Conservation (phyloP, 2,329 filamentous ascomycete genomes). For the Ophiognomonia clavigignenti-juglandacearum region DNA sequence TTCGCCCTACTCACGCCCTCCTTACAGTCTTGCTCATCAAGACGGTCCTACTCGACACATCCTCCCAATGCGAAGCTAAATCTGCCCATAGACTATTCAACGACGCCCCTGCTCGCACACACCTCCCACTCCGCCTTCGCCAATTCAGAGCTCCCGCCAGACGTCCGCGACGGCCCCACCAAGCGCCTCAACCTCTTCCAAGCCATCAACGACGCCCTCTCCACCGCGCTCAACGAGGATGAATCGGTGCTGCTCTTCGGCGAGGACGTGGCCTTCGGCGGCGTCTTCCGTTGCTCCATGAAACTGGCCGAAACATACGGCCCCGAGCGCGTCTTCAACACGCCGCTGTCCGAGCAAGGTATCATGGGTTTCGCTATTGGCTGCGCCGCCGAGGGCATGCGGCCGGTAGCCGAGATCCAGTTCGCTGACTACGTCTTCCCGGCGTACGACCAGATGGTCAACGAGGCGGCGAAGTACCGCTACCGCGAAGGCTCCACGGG, state of each 20-base stretch:
- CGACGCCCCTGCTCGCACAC: constrained; percentile 77
- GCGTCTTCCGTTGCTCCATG: constrained; percentile 66
- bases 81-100: constrained; percentile 79
- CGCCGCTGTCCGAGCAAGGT: constrained; percentile 64
- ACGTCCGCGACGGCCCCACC: constrained; percentile 63
- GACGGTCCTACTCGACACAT: constrained; percentile 46
- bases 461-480: constrained; percentile 72
- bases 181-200: constrained; percentile 92
- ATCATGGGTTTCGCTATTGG: constrained; percentile 67
- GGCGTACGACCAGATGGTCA: constrained; percentile 73
- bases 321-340: constrained; percentile 67
- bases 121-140: constrained; percentile 66
- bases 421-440: constrained; percentile 77
- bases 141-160: constrained; percentile 65
- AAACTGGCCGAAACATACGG: constrained; percentile 63
- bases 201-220: constrained; percentile 84
- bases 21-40: constrained; percentile 12
- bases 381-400: constrained; percentile 61
- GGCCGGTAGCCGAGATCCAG: constrained; percentile 66
- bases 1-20: constrained; percentile 15
- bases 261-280: constrained; percentile 89
- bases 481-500: constrained; percentile 63
- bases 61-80: constrained; percentile 67
- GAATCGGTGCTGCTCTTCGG: constrained; percentile 88
- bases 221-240: constrained; percentile 75